Percentiles rank a stretch among this genome's conserved stretches.
phyloP scores from a whole-genome alignment of 495 filamentous ascomycete genomes.

The Cercophora samala region DNA sequence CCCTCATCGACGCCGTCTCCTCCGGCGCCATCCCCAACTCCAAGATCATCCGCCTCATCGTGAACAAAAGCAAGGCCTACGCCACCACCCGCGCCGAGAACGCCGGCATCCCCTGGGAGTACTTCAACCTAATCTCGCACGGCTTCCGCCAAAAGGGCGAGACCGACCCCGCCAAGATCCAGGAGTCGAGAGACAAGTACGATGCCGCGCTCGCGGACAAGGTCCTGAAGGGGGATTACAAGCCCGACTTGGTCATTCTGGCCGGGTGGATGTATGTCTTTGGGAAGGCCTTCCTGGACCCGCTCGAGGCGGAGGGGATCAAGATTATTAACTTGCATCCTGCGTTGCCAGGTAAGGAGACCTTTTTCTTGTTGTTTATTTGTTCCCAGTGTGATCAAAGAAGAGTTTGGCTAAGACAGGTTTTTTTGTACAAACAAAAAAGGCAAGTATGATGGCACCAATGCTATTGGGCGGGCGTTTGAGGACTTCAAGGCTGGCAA shows the following conservation, averaged over 20 bases:
- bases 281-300: slow-evolving; percentile 51
- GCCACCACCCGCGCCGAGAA: slow-evolving; percentile 69
- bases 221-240: slow-evolving; percentile 54
- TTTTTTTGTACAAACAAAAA: neutral
- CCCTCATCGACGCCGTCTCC: slow-evolving; percentile 72
- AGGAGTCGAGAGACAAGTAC: slow-evolving; percentile 63
- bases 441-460: slow-evolving; percentile 72
- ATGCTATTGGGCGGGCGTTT: slow-evolving; percentile 76
- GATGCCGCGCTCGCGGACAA: slow-evolving; percentile 75
- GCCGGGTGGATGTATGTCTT: slow-evolving; percentile 69
- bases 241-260: slow-evolving; percentile 67
- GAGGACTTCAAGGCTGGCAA: slow-evolving; percentile 67
- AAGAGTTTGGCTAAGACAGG: neutral
- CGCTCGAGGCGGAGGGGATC: slow-evolving; percentile 57
- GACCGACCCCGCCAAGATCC: slow-evolving; percentile 52
- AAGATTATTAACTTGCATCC: slow-evolving; percentile 87
- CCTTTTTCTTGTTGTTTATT: neutral
- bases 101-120: slow-evolving; percentile 71
- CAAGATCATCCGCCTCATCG: slow-evolving; percentile 71
- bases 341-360: slow-evolving; percentile 53
- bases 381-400: neutral
- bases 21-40: slow-evolving; percentile 54
- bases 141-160: slow-evolving; percentile 54
- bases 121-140: slow-evolving; percentile 77
- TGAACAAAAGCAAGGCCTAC: slow-evolving; percentile 76